phyloP scores from a whole-genome alignment of 148 eudicot species.

The Rhododendron williamsianum region DNA sequence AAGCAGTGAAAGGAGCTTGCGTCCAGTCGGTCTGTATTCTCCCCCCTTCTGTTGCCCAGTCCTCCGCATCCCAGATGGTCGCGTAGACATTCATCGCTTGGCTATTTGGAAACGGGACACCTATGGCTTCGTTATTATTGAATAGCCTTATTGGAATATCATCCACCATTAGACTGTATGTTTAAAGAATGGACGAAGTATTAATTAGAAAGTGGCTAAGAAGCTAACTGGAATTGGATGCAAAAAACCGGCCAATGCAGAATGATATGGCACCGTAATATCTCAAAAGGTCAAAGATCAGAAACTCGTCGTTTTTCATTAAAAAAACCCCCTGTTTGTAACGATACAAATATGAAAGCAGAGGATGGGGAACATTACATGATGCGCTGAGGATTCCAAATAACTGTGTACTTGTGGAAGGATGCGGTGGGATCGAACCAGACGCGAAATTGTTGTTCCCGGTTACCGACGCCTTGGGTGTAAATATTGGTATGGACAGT shows the following conservation, averaged over 20 bases:
- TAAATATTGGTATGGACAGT: slow-evolving; percentile 17
- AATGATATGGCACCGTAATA: too few relatives aligned
- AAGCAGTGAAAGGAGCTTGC: slow-evolving; percentile 12
- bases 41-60: slow-evolving; percentile 16
- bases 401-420: slow-evolving; percentile 16
- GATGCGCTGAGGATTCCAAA: slow-evolving; percentile 18
- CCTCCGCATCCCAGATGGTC: slow-evolving; percentile 13
- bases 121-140: slow-evolving; percentile 7
- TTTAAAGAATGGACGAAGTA: too few relatives aligned
- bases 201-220: background rate
- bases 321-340: too few relatives aligned
- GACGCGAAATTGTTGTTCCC: slow-evolving; percentile 16
- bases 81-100: slow-evolving; percentile 12
- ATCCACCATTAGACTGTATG: slow-evolving; percentile 11
- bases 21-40: slow-evolving; percentile 13
- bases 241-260: too few relatives aligned
- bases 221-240: background rate
- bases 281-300: too few relatives aligned
- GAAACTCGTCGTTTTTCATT: too few relatives aligned
- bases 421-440: slow-evolving; percentile 16
- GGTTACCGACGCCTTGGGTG: slow-evolving; percentile 2
- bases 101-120: slow-evolving; percentile 11
- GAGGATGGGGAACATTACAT: background rate
- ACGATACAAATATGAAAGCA: background rate
- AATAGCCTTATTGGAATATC: slow-evolving; percentile 7